Base-by-base conservation (phyloP, 2,329 filamentous ascomycete genomes). In the Aspergillus amoenus region DNA sequence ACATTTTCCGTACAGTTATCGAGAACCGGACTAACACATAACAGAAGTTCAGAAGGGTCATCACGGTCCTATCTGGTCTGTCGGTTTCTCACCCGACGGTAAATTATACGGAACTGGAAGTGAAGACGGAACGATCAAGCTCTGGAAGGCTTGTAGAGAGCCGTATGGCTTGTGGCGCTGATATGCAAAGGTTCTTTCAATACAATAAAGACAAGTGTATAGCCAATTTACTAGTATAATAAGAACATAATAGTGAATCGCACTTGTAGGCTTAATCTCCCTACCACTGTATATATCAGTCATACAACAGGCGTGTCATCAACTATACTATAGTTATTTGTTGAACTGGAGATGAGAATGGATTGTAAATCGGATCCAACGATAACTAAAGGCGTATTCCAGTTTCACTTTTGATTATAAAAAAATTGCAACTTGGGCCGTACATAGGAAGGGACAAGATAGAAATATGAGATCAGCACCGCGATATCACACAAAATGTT, bases 41-140 rank as follows among this genome's bases (percentile, higher is more conserved):
- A 17, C 60, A 88, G 94, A 97, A 72, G 88, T 93, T 12, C 91
- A 96, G 78, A 97, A 97, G 76, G 94, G 94, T 22, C 94, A 99
- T 66, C 94, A 99, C 69, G 94, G 94, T 2, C 93, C 93, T 1
- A 94, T 99, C 61, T 99, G 94, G 94, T 96, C 92, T 5, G 87
- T 95, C 58, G 88, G 89, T 56, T 99, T 96, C 75, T 94, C 93
- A 0, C 94, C 94, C 0, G 94, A 99, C 69, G 93, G 93, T 46
- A 97, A 96, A 72, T 80, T 99, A 7, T 99, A 97, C 71, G 94
- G 93, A 1, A 99, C 94, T 1, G 94, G 91, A 30, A 97, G 93
- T 48, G 94, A 99, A 72, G 94, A 99, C 68, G 94, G 94, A 41
- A 99, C 94, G 0, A 95, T 99, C 74, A 99, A 99, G 78, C 81